Conservation (phyloP, 768 basidiomycete genomes). For the Psilocybe cubensis region DNA sequence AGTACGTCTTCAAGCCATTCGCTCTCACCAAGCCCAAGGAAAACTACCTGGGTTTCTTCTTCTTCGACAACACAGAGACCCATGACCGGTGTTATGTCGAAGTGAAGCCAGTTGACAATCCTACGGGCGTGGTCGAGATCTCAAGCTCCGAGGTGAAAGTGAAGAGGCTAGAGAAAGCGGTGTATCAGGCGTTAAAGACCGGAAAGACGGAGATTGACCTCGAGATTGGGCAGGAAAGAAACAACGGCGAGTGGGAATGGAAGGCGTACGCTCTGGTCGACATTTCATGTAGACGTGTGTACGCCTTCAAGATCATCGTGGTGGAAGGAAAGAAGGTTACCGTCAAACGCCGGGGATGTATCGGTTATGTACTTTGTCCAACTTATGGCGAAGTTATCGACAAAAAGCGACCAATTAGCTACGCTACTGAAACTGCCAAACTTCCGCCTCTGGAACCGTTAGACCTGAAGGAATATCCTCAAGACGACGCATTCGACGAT, state of each 20-base stretch:
- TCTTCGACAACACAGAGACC: slow-evolving; percentile 34
- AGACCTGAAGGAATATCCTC: slow-evolving; percentile 16
- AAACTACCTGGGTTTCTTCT: slow-evolving; percentile 36
- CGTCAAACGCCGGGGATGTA: slow-evolving; percentile 31
- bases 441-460: slow-evolving; percentile 30
- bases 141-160: slow-evolving; percentile 25
- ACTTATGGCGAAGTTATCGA: slow-evolving; percentile 33
- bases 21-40: slow-evolving; percentile 27
- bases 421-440: slow-evolving; percentile 36
- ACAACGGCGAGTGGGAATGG: slow-evolving; percentile 39
- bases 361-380: slow-evolving; percentile 42
- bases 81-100: slow-evolving; percentile 29
- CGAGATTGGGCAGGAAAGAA: slow-evolving; percentile 30
- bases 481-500: slow-evolving; percentile 39
- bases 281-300: slow-evolving; percentile 40
- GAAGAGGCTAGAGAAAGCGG: slow-evolving; percentile 32
- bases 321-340: slow-evolving; percentile 29
- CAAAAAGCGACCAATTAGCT: slow-evolving; percentile 33
- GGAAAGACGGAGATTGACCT: slow-evolving; percentile 42
- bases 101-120: slow-evolving; percentile 21
- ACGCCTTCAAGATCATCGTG: slow-evolving; percentile 43
- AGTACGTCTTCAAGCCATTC: slow-evolving; percentile 38
- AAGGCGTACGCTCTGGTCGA: slow-evolving; percentile 41
- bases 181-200: slow-evolving; percentile 39
- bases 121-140: slow-evolving; percentile 25